Percentiles rank a stretch among this genome's conserved stretches.
Evolutionary conservation across 768 basidiomycete genomes (phyloP).

Genomic region (Termitomyces sp.): DNA sequence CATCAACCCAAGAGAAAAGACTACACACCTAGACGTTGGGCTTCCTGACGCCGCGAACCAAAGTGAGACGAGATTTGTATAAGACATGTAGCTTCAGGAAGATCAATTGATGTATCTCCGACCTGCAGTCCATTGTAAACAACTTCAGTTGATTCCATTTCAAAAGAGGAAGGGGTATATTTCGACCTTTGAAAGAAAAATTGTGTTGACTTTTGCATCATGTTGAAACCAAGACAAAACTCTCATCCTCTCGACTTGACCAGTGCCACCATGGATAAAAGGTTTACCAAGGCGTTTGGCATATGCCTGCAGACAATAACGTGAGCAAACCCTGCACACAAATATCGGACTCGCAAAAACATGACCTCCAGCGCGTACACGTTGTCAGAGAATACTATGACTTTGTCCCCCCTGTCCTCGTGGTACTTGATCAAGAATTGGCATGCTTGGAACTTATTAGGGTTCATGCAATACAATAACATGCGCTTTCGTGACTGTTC

Average conservation of each 20-base stretch:
- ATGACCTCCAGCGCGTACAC: slow-evolving; percentile 92
- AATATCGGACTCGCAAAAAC: not conserved
- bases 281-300: slow-evolving; percentile 91
- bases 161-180: slow-evolving; percentile 12
- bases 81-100: slow-evolving; percentile 97
- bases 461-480: slow-evolving; percentile 99
- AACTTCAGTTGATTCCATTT: not conserved
- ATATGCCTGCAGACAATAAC: slow-evolving; percentile 56
- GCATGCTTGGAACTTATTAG: slow-evolving; percentile 98
- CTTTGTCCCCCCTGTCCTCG: slow-evolving; percentile 96
- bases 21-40: slow-evolving; percentile 80
- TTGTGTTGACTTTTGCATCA: slow-evolving; percentile 93
- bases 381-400: slow-evolving; percentile 99
- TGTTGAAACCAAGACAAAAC: slow-evolving; percentile 95
- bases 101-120: slow-evolving; percentile 97
- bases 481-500: slow-evolving; percentile 92
- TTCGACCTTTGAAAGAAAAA: slow-evolving; percentile 90
- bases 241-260: slow-evolving; percentile 92
- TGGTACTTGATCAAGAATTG: slow-evolving; percentile 99
- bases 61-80: slow-evolving; percentile 99
- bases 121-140: slow-evolving; percentile 46
- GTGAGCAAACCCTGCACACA: not conserved
- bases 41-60: slow-evolving; percentile 96
- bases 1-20: slow-evolving; percentile 4
- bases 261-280: slow-evolving; percentile 94